A percentile compares a stretch with the other conserved stretches of the same genome.
Conservation (phyloP, 1,284 basidiomycete species). For the Amylostereum areolatum region DNA sequence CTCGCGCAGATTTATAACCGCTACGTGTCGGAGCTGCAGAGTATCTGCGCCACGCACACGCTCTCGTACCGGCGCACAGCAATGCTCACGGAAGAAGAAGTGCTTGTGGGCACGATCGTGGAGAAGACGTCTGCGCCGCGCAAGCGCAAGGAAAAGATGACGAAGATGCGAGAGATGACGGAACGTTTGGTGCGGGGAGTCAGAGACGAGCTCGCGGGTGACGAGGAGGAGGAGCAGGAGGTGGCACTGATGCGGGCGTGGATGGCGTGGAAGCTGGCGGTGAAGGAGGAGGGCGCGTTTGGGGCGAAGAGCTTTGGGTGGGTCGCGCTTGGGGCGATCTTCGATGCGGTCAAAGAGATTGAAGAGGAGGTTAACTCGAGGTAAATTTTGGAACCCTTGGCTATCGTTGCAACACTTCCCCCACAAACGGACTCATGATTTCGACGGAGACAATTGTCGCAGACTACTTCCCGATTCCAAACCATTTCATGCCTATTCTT, state of each 20-base stretch:
- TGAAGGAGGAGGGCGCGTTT: slow-evolving; percentile 33
- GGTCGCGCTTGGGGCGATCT: slow-evolving; percentile 49
- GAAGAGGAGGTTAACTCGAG: slow-evolving; percentile 18
- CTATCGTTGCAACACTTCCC: too few species aligned
- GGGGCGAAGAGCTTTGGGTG: slow-evolving; percentile 58
- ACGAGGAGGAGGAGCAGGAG: slow-evolving; percentile 32
- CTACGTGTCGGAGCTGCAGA: slow-evolving; percentile 42
- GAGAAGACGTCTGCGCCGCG: slow-evolving; percentile 54
- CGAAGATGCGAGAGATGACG: slow-evolving; percentile 48
- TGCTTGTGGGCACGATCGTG: slow-evolving; percentile 54
- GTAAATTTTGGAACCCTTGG: too few species aligned
- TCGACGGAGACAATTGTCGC: too few species aligned
- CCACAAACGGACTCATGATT: too few species aligned
- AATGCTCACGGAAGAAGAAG: slow-evolving; percentile 56
- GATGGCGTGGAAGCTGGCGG: slow-evolving; percentile 45
- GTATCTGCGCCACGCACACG: slow-evolving; percentile 42
- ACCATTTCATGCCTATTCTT: too few species aligned
- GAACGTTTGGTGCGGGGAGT: slow-evolving; percentile 42
- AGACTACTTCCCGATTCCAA: too few species aligned
- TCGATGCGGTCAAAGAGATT: slow-evolving; percentile 33
- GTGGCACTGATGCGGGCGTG: slow-evolving; percentile 40
- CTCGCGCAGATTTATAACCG: slow-evolving; percentile 32
- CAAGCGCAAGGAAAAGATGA: slow-evolving; percentile 44
- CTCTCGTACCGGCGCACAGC: slow-evolving; percentile 35
- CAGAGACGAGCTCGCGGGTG: slow-evolving; percentile 40